phyloP scores from a whole-genome alignment of 805 yeast genomes.

The Candida ascalaphidarum region DNA sequence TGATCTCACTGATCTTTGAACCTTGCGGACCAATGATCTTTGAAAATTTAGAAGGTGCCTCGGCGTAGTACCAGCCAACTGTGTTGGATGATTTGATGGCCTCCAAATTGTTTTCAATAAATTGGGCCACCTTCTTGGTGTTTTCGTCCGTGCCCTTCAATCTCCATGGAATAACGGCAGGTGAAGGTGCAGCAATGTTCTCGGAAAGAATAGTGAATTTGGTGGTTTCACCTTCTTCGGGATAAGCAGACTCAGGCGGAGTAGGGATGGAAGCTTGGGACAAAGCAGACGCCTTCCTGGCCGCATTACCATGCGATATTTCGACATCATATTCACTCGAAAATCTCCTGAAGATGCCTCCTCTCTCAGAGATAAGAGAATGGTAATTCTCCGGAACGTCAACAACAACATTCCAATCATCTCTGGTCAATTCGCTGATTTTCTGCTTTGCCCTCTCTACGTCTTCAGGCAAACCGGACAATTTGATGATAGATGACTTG shows the following conservation, averaged over 20 bases:
- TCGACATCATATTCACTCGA: slow-evolving; percentile 45
- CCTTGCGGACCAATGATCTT: slow-evolving; percentile 76
- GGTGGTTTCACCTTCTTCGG: slow-evolving; percentile 27
- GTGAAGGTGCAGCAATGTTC: slow-evolving; percentile 10
- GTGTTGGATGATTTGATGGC: slow-evolving; percentile 36
- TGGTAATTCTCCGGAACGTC: slow-evolving; percentile 52
- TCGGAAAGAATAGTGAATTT: slow-evolving; percentile 38
- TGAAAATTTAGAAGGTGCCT: slow-evolving; percentile 45
- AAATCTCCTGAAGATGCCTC: slow-evolving; percentile 50
- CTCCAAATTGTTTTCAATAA: slow-evolving; percentile 42
- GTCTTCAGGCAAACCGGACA: slow-evolving; percentile 61
- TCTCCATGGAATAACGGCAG: slow-evolving; percentile 52
- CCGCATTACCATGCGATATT: slow-evolving; percentile 48
- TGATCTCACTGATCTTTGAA: slow-evolving; percentile 50
- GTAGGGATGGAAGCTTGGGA: slow-evolving; percentile 33
- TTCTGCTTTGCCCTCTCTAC: slow-evolving; percentile 56
- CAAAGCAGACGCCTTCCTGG: slow-evolving; percentile 43
- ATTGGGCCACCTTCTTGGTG: slow-evolving; percentile 43
- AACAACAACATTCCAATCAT: slow-evolving; percentile 45
- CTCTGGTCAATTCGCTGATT: slow-evolving; percentile 53
- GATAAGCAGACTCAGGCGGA: slow-evolving; percentile 41
- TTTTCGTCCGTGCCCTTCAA: slow-evolving; percentile 45
- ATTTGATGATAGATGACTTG: slow-evolving; percentile 40
- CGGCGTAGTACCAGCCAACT: slow-evolving; percentile 56
- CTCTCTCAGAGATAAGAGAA: slow-evolving; percentile 57